Base-by-base conservation (phyloP, 163 green algal genomes). In the Scenedesmus sp. region DNA sequence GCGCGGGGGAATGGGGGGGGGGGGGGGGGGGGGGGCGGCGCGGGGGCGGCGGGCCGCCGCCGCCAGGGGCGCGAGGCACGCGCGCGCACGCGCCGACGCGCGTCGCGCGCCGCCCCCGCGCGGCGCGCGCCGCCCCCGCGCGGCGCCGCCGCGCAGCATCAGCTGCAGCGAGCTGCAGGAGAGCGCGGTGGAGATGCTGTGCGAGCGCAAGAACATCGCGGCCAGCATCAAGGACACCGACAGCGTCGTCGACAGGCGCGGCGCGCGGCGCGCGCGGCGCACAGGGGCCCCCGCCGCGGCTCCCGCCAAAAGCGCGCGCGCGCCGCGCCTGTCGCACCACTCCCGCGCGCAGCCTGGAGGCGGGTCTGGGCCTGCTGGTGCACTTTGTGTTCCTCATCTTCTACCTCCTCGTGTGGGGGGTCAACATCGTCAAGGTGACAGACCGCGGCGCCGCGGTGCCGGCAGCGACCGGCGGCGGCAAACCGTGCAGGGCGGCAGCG, bases 141-240 rank as follows among this genome's bases (percentile, higher is more conserved):
- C 10, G 13, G 54, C 24, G 60, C 54, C 13, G 6, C 33, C n/a
- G n/a, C n/a, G 60, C 62, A 63, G 33, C 34, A 54, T 81, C 60
- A 75, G 48, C 58, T 51, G 33, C 47, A 28, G 14, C 20, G 73
- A 88, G 60, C 26, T 89, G 26, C 54, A 78, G 62, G 70, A 78
- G 6, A 60, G 50, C 9, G 82, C 86, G 14, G 77, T 83, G 34
- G 62, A 56, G 56, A 85, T 90, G 33, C 83, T 88, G 47, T 62
- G 62, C 48, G 85, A 88, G 80, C 76, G 85, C 14, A 78, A 78
- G 34, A 90, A 90, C 80, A 90, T 90, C 63, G 85, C 85, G 26
- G 67, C 63, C 3, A 73, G 56, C 31, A 76, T 90, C 3, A 82
- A 79, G 51, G 83, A 90, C 60, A 90, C 85, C 3, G 83, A 90